Evolutionary conservation across 2,329 filamentous ascomycete species (phyloP).

Genomic region (Knoxdaviesia capensis): DNA sequence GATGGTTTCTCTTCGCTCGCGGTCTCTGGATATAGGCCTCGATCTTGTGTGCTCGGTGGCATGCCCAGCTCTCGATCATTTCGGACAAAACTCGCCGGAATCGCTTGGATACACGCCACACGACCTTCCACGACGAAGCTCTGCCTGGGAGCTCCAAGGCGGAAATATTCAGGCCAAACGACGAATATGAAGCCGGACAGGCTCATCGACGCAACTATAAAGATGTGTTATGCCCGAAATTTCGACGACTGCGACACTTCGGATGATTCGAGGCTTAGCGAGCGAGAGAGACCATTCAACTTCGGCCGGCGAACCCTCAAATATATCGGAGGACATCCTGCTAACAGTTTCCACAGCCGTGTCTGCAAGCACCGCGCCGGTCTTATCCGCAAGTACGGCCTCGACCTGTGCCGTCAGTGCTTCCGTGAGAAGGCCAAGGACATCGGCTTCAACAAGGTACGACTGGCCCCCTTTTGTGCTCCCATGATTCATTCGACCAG

Average conservation of each 20-base stretch:
- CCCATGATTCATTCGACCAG: no score
- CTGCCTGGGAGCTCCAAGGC: not conserved
- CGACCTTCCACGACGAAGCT: no score
- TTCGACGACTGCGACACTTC: not conserved
- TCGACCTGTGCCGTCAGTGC: slow-evolving; percentile 71
- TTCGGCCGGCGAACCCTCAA: no score
- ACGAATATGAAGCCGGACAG: not conserved
- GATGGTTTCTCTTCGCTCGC: not conserved
- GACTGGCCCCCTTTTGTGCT: slow-evolving; percentile 4
- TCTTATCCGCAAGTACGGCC: slow-evolving; percentile 99
- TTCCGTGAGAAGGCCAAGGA: slow-evolving; percentile 56
- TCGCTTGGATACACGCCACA: no score
- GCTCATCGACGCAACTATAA: not conserved
- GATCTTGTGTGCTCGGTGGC: no score
- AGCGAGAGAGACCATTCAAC: no score
- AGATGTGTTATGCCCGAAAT: not conserved
- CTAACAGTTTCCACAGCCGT: slow-evolving; percentile 26
- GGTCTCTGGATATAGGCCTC: no score
- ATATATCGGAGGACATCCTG: slow-evolving; percentile 2
- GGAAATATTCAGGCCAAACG: not conserved
- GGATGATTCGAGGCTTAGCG: no score
- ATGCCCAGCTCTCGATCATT: no score
- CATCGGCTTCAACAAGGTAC: slow-evolving; percentile 55
- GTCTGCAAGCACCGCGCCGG: slow-evolving; percentile 84
- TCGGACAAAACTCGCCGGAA: no score